Percentiles rank a stretch among this genome's conserved stretches.
Evolutionary conservation across 176 grass and related monocot species (phyloP).

Genomic region (Carex littledalei): DNA sequence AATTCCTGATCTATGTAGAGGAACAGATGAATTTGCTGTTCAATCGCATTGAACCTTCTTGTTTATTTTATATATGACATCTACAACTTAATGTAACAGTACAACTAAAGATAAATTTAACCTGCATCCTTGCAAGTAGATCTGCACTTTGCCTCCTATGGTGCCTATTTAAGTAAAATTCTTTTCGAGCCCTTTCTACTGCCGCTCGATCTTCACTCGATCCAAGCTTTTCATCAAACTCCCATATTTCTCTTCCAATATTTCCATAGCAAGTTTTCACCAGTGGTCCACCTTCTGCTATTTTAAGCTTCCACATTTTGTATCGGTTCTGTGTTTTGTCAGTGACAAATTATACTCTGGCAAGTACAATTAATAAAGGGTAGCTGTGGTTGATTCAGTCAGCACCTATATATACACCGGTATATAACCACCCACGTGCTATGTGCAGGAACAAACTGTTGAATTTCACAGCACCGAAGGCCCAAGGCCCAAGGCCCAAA

Average conservation of each 20-base stretch:
- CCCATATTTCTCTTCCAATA: conserved; percentile 62
- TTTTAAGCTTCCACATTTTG: conserved; percentile 70
- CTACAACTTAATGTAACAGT: background rate
- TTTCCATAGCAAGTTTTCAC: conserved; percentile 35
- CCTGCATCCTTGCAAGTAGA: conserved; percentile 63
- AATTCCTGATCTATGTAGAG: too few species aligned
- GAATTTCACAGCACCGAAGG: too few species aligned
- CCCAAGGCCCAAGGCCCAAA: too few species aligned
- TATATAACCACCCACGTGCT: too few species aligned
- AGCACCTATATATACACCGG: too few species aligned
- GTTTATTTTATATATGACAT: background rate
- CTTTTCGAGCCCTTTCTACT: conserved; percentile 31
- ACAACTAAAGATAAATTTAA: conserved; percentile 16
- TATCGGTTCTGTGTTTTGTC: background rate
- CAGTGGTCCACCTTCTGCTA: conserved; percentile 37
- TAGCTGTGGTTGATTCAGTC: too few species aligned
- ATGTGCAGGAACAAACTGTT: too few species aligned
- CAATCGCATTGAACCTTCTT: too few species aligned
- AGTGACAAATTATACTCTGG: too few species aligned
- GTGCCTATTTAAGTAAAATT: conserved; percentile 46
- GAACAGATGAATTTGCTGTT: too few species aligned
- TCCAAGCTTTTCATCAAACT: conserved; percentile 41
- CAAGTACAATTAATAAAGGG: too few species aligned
- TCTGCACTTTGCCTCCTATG: conserved; percentile 51
- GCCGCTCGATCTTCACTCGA: conserved; percentile 40